Evolutionary conservation across 1,139 yeast species (phyloP).

Genomic region (Kluyveromyces marxianus): DNA sequence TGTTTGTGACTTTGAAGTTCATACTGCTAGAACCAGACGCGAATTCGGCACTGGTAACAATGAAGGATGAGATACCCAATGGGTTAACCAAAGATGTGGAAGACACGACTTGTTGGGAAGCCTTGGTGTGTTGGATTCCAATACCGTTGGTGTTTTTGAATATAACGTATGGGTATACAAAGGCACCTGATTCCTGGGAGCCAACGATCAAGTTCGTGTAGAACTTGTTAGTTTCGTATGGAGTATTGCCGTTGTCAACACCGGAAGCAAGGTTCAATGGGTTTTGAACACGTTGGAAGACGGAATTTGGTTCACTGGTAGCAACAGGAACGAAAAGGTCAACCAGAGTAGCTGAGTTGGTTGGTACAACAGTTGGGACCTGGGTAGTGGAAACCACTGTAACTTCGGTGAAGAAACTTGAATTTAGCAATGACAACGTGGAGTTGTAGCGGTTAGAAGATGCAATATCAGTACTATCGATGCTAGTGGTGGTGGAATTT

Average conservation of each 20-base stretch:
- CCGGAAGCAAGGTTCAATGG: conserved; percentile 44
- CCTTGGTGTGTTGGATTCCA: conserved; percentile 52
- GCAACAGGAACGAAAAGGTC: conserved; percentile 45
- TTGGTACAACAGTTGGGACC: conserved; percentile 6
- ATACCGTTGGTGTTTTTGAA: conserved; percentile 52
- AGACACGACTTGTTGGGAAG: conserved; percentile 36
- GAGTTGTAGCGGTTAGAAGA: too few species aligned
- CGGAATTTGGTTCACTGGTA: conserved; percentile 41
- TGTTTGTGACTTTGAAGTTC: conserved; percentile 40
- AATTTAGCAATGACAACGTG: too few species aligned
- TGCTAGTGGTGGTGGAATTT: too few species aligned
- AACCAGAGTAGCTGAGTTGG: conserved; percentile 8
- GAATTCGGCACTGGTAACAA: conserved; percentile 46
- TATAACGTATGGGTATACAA: conserved; percentile 58
- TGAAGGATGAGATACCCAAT: conserved; percentile 42
- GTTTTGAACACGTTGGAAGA: conserved; percentile 42
- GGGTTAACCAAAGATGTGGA: conserved; percentile 48
- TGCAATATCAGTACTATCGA: too few species aligned
- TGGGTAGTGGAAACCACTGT: conserved; percentile 17
- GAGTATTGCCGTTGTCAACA: conserved; percentile 37
- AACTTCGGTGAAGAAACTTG: conserved; percentile 12
- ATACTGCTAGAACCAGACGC: conserved; percentile 6
- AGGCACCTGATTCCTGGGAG: conserved; percentile 41
- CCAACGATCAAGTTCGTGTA: conserved; percentile 55
- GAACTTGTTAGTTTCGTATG: conserved; percentile 63